Base-by-base conservation (phyloP, 2,329 filamentous ascomycete species). In the Ceratocystis ficicola region DNA sequence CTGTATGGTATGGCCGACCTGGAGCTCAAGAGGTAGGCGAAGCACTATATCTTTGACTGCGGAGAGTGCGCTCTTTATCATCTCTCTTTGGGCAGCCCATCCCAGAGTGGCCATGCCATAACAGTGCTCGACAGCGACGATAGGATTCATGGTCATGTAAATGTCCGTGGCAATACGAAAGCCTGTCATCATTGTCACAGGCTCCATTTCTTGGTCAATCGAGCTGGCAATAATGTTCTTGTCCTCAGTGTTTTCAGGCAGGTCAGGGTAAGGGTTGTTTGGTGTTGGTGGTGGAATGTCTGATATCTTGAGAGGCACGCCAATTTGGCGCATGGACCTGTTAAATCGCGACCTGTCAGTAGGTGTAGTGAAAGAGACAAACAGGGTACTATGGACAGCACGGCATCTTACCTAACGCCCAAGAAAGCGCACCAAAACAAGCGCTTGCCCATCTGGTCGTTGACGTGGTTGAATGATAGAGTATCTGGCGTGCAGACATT, bases 391-490 rank as follows among this genome's bases (percentile, higher is more conserved):
- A 7, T 48, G 65, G 52, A 7, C 4, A 61, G 17, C 25, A 71
- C 25, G 8, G 1, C 1, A 52, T 52, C 77, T 69, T 76, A 86
- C 82, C 86, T 81, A 68, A 89, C 83, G 44, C 86, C 86, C 4
- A 91, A 83, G 68, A 94, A 85, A 70, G 91, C 81, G 25, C 89
- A 86, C 86, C 91, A 96, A 73, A 95, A 96, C 50, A 95, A 86
- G 69, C 88, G 83, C 73, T 88, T 87, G 60, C 87, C 84, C 60
- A 89, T 82, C 74, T 91, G 86, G 71, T 86, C 84, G 71, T 86
- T 85, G 63, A 91, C 82, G 62, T 87, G 86, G 70, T 89, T 86
- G 68, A 88, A 83, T 0, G 80, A 76, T 55, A 78, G 75, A 4
- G 75, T 75, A 7, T 78, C 75, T 1, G 73, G 72, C 5, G 74